A percentile compares a stretch with the other conserved stretches of the same genome.
These are phyloP conservation scores for Ailanthus altissimus DNA, from an alignment of 345 rosid species.

Conservation along the genomic window DNA sequence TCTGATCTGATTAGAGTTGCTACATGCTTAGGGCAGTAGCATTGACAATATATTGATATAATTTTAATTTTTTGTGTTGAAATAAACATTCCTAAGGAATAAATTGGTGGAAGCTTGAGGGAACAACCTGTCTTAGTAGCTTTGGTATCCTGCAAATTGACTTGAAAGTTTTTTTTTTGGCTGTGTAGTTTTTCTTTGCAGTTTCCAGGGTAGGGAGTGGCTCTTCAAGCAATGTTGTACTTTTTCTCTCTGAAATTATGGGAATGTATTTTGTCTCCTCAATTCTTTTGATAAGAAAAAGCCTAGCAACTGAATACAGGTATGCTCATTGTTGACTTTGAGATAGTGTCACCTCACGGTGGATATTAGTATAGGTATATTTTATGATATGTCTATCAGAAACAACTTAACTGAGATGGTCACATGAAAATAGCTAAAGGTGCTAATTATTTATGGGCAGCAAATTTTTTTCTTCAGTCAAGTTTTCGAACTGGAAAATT, in stretches of 20 bases:
- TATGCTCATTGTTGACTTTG: slow-evolving; percentile 24
- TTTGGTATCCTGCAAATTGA: slow-evolving; percentile 15
- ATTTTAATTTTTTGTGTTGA: neutral
- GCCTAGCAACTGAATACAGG: slow-evolving; percentile 95
- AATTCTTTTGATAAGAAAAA: slow-evolving; percentile 92
- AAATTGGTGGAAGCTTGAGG: neutral
- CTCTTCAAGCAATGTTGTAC: slow-evolving; percentile 96
- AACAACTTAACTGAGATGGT: neutral
- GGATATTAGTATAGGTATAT: neutral
- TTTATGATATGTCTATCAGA: neutral
- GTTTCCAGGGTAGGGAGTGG: slow-evolving; percentile 99
- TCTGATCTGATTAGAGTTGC: neutral
- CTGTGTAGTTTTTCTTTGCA: slow-evolving; percentile 94
- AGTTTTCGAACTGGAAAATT: neutral
- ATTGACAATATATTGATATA: neutral
- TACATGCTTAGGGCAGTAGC: neutral
- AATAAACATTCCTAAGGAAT: neutral
- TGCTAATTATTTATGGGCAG: neutral
- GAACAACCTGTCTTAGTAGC: neutral
- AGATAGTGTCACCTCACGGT: neutral
- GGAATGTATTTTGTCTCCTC: slow-evolving; percentile 98
- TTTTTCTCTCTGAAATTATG: slow-evolving; percentile 94
- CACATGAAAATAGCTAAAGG: neutral
- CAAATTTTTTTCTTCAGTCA: neutral
- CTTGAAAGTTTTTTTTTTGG: slow-evolving; percentile 30